Evolutionary conservation across 257 asterid genomes (phyloP), one percentile per base, ranked within the genome.

Genomic region (Vinca minor): DNA sequence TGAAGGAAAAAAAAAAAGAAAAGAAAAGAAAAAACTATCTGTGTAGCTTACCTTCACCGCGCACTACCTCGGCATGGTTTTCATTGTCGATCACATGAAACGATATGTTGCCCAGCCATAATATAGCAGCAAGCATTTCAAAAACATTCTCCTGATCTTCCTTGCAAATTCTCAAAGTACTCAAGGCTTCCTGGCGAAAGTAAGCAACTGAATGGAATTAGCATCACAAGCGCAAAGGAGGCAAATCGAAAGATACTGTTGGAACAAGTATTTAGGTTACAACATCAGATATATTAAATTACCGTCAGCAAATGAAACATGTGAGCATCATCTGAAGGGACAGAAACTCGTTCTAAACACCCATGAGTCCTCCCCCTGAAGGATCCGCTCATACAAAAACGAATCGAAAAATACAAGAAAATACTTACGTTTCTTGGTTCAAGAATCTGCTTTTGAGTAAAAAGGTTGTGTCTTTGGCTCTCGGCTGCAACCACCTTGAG

Each of bases 41-140:
- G 18, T 21, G 47, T n/a, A 72, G 63, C 56, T 70, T 49, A 93
- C 97, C 99, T 93, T 93, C 99, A 80, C 79, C 82, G 70, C 74
- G 73, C 54, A 79, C 88, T 59, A 89, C 86, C 67, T 89, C 94
- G 62, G 82, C 69, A 71, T 83, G 88, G 78, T 79, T 81, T 78
- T 81, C 94, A 59, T 77, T 69, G 85, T 84, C 89, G 49, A 71
- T 76, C 36, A 80, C 94, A 55, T 65, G 75, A 79, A 93, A 93
- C 11, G 95, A 79, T 68, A 89, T 87, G 83, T 93, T 87, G 65
- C 99, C 99, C 74, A 93, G 79, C 99, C 99, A 93, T 73, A 93
- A 73, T 64, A 93, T 91, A 36, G 97, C 91, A 73, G 97, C 91
- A 76, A 87, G 83, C 91, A 89, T 81, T 83, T 79, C 86, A 70